Percentiles rank a stretch among this genome's conserved stretches.
phyloP scores from a whole-genome alignment of 768 basidiomycete genomes.

The Auricularia cornea region DNA sequence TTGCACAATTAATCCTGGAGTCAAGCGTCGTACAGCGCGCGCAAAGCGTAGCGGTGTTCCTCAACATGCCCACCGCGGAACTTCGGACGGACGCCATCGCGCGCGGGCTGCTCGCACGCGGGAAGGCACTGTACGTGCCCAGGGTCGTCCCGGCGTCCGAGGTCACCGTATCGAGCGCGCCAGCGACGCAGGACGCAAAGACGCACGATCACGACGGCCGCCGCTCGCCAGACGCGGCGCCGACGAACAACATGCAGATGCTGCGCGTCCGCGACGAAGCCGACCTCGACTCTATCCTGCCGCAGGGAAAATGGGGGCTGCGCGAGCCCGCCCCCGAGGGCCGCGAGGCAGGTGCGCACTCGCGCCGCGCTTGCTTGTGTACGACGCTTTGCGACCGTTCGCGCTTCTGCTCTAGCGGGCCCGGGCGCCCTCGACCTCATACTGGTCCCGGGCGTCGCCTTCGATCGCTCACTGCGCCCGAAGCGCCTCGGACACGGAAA shows the following conservation, averaged over 20 bases:
- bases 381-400: conserved; percentile 4
- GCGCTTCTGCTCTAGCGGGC: conserved; percentile 28
- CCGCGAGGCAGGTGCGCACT: conserved; percentile 12
- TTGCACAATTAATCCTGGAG: conserved; percentile 6
- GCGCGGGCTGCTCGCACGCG: conserved; percentile 43
- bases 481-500: conserved; percentile 70
- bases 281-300: conserved; percentile 46
- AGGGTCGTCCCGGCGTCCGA: conserved; percentile 40
- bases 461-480: conserved; percentile 50
- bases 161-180: conserved; percentile 1
- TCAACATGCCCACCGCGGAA: conserved; percentile 73
- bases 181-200: not conserved
- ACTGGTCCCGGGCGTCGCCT: conserved; percentile 66
- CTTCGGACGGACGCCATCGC: conserved; percentile 49
- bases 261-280: conserved; percentile 49
- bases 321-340: conserved; percentile 49
- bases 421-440: conserved; percentile 50
- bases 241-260: conserved; percentile 49
- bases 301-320: conserved; percentile 66
- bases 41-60: conserved; percentile 58
- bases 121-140: conserved; percentile 63
- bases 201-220: not conserved
- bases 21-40: conserved; percentile 43
- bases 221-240: not conserved
- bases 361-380: not conserved